Evolutionary conservation across 2,329 filamentous ascomycete genomes (phyloP).

Genomic region (Stachybotrys chlorohalonatus): DNA sequence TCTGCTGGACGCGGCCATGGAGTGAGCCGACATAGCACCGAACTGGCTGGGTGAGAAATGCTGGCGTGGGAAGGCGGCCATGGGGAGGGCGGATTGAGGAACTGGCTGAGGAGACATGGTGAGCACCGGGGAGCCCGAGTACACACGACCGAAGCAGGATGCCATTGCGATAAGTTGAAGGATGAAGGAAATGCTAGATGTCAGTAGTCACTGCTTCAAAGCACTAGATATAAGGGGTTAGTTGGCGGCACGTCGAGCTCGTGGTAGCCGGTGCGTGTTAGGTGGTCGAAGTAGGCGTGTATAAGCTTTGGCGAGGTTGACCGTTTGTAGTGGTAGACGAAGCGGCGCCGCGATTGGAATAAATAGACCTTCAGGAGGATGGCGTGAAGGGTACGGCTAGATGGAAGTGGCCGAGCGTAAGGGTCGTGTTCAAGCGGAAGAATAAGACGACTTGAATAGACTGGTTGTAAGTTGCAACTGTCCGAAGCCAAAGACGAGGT

Average conservation of each 20-base stretch:
- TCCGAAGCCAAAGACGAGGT: neutral
- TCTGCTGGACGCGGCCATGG: slow-evolving; percentile 17
- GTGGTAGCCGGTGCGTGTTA: neutral
- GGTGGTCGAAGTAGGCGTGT: neutral
- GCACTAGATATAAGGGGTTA: slow-evolving; percentile 4
- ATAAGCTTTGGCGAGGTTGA: neutral
- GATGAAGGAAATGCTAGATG: slow-evolving; percentile 9
- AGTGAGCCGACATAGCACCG: slow-evolving; percentile 9
- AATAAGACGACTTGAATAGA: neutral
- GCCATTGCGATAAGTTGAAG: slow-evolving; percentile 24
- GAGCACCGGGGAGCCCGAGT: slow-evolving; percentile 35
- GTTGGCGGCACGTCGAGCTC: neutral
- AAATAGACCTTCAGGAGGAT: neutral
- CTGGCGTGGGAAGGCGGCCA: slow-evolving; percentile 18
- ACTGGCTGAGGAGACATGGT: slow-evolving; percentile 24
- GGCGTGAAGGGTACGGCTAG: neutral
- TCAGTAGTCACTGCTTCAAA: slow-evolving; percentile 23
- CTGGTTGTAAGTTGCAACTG: neutral
- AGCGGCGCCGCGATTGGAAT: neutral
- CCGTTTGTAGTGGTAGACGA: neutral
- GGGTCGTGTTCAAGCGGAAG: neutral
- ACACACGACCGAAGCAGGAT: slow-evolving; percentile 34
- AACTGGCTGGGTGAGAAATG: slow-evolving; percentile 14
- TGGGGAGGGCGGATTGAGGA: slow-evolving; percentile 21
- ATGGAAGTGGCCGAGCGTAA: neutral